Conservation (phyloP, 768 basidiomycete species). For the Kwoniella heveanensis region DNA sequence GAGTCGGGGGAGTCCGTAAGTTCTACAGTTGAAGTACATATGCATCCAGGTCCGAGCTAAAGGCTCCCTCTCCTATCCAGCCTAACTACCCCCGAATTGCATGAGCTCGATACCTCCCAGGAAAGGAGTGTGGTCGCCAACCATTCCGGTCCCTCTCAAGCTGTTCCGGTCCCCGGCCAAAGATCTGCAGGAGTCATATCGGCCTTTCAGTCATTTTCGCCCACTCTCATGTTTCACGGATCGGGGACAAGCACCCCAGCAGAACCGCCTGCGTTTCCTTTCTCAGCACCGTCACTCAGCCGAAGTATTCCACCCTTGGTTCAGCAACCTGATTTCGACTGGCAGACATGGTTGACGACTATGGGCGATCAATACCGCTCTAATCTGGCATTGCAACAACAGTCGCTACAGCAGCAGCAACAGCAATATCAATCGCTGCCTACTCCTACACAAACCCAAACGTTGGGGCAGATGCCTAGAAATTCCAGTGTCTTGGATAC, state of each 20-base stretch:
- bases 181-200: neutral
- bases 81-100: neutral
- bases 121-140: neutral
- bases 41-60: neutral
- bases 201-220: neutral
- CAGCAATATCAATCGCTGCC: constrained; percentile 59
- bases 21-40: neutral
- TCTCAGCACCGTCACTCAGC: neutral
- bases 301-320: neutral
- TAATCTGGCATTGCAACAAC: neutral
- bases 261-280: neutral
- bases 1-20: constrained; percentile 20
- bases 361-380: constrained; percentile 7
- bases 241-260: neutral
- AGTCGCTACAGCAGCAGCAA: neutral
- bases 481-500: neutral
- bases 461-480: constrained; percentile 65
- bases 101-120: neutral
- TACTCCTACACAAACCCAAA: constrained; percentile 63
- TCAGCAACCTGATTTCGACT: constrained; percentile 14
- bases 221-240: neutral
- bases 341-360: constrained; percentile 16
- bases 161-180: neutral
- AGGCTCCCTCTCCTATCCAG: neutral
- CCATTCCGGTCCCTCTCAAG: neutral